Percentiles rank a stretch among this genome's conserved stretches.
These are phyloP conservation scores for Pythium dissimile DNA, from an alignment of 352 stramenopile genomes.

Conservation along the genomic window DNA sequence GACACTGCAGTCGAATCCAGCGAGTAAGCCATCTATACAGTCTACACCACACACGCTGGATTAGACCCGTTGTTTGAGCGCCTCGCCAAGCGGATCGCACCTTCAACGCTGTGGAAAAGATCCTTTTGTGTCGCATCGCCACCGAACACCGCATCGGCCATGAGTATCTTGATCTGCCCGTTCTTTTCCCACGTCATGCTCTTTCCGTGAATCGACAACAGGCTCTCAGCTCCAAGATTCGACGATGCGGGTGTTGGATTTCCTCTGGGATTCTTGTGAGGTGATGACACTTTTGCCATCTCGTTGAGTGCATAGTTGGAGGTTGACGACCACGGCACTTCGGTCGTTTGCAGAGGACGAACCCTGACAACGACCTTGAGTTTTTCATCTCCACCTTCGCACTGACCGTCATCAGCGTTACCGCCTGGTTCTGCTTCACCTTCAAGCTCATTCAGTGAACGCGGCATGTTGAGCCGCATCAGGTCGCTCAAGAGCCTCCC, in stretches of 20 bases:
- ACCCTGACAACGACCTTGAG: conserved; percentile 64
- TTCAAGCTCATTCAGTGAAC: no score
- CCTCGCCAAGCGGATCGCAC: conserved; percentile 10
- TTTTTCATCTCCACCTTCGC: conserved; percentile 36
- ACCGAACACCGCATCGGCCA: conserved; percentile 49
- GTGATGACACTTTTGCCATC: no score
- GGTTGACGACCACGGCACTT: conserved; percentile 34
- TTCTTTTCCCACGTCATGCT: conserved; percentile 67
- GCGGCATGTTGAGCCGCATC: no score
- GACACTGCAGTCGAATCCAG: conserved; percentile 67
- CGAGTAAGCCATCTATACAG: conserved; percentile 52
- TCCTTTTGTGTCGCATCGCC: conserved; percentile 32
- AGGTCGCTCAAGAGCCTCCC: no score
- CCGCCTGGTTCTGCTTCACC: neutral
- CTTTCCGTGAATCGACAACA: conserved; percentile 22
- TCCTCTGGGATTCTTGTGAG: no score
- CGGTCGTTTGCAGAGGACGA: conserved; percentile 44
- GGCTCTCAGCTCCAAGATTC: conserved; percentile 13
- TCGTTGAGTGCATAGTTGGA: no score
- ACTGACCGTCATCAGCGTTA: neutral
- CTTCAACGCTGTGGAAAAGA: conserved; percentile 54
- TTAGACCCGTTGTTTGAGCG: neutral
- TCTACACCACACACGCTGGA: conserved; percentile 24
- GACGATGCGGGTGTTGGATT: no score
- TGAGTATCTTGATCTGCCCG: conserved; percentile 50